Base-by-base conservation (phyloP, 495 filamentous ascomycete genomes). In the Neohortaea acidophila region DNA sequence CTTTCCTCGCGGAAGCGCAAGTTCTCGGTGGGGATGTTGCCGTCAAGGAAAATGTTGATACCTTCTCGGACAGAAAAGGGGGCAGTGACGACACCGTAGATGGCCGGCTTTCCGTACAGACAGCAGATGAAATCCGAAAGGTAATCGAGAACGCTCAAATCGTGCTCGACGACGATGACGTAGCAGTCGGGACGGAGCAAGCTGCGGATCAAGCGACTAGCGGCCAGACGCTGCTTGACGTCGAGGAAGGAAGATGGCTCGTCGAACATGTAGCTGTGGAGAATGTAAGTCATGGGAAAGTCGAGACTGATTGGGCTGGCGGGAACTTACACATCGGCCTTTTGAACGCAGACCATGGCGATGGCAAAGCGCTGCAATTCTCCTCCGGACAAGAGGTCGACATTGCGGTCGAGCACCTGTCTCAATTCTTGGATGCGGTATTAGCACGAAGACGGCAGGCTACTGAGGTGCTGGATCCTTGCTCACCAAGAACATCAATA, bases 41-140 rank as follows among this genome's bases (percentile, higher is more conserved):
- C 89, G 53, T 97, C 89, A 21, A 97, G 67, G 75, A 97, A 97
- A 59, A 96, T 94, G 63, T 97, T 97, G 73, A 97, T 97, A 52
- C 89, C 89, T 73, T 97, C 91, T 48, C 89, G 84, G 33, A 96
- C 91, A 1, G 89, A 96, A 41, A 86, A 68, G 31, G 89, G 89
- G 29, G 96, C 68, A 18, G 89, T 94, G n/a, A 97, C 91, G 9
- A 97, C 89, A 75, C 89, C 89, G 47, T 96, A 97, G 34, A 89
- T 79, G 23, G 87, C 89, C 20, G 89, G 91, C 56, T 78, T 75
- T 41, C 89, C 91, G 55, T 97, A 97, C 15, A 97, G 76, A 38
- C 93, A 82, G 56, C 91, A 96, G 55, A 97, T 83, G 59, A 87
- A 96, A 63, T 97, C 89, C 28, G 91, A 96, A 32, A 97, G 77